Conservation (phyloP, 257 asterid genomes). For the Thymus quinquecostatus region DNA sequence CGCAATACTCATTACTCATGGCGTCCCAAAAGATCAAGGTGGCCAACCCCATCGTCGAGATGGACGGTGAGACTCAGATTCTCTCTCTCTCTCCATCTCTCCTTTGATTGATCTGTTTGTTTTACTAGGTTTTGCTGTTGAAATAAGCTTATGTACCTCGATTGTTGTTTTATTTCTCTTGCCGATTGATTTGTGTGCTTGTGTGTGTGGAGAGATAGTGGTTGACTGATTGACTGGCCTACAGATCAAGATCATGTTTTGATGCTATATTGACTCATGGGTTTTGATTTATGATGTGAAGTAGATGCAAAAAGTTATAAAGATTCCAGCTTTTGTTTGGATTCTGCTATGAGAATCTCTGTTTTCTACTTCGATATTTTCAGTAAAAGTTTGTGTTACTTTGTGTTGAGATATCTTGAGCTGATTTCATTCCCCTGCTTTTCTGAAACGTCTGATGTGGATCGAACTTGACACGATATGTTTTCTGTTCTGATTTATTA, state of each 20-base stretch:
- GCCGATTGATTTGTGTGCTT: constrained; percentile 14
- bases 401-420: constrained; percentile 24
- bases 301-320: constrained; percentile 3
- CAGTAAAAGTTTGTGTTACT: constrained; percentile 23
- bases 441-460: constrained; percentile 22
- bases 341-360: constrained; percentile 10
- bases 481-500: background rate
- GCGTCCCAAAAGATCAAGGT: constrained; percentile 90
- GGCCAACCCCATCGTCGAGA: constrained; percentile 95
- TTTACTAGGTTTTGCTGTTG: constrained; percentile 15
- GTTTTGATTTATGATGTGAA: constrained; percentile 27
- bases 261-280: constrained; percentile 6
- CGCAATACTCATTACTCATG: constrained; percentile 37
- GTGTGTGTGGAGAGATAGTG: background rate
- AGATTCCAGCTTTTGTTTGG: constrained; percentile 27
- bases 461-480: constrained; percentile 8
- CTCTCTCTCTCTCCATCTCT: constrained; percentile 9
- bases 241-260: constrained; percentile 28
- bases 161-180: constrained; percentile 4
- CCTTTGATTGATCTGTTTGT: constrained; percentile 27
- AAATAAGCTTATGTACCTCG: constrained; percentile 29
- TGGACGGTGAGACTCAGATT: constrained; percentile 96
- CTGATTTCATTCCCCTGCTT: no score
- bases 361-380: background rate
- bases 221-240: background rate